phyloP scores from a whole-genome alignment of 768 basidiomycete species.

The Phlebiopsis flavidoalba region DNA sequence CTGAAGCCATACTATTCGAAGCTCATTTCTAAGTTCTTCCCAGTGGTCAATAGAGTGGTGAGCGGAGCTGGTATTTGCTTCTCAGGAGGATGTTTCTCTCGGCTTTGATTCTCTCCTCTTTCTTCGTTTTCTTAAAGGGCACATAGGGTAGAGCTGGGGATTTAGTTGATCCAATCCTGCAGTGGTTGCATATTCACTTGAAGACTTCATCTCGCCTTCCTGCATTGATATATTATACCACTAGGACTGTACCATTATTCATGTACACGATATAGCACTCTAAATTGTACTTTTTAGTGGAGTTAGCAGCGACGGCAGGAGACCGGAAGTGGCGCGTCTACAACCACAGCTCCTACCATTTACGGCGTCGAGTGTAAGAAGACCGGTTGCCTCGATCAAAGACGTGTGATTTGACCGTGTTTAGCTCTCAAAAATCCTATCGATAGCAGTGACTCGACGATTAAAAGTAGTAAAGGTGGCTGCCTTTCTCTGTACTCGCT shows the following conservation, averaged over 20 bases:
- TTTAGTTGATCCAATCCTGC: not conserved
- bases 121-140: not conserved
- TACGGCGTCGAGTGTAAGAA: not conserved
- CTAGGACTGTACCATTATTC: not conserved
- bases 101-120: not conserved
- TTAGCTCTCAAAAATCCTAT: not conserved
- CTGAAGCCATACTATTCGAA: conserved; percentile 80
- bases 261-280: not conserved
- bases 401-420: not conserved
- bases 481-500: not conserved
- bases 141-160: not conserved
- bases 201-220: not conserved
- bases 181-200: not conserved
- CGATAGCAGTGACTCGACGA: conserved; percentile 5
- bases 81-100: not conserved
- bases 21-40: conserved; percentile 85
- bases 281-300: not conserved
- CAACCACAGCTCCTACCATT: not conserved
- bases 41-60: conserved; percentile 78
- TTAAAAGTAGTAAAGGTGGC: conserved; percentile 6
- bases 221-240: not conserved
- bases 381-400: not conserved
- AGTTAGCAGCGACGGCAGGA: not conserved
- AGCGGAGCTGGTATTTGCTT: not conserved
- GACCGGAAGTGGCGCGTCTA: not conserved